A percentile compares a stretch with the other conserved stretches of the same genome.
Conservation (phyloP, 2,329 filamentous ascomycete genomes). For the Pseudocercospora vitis region DNA sequence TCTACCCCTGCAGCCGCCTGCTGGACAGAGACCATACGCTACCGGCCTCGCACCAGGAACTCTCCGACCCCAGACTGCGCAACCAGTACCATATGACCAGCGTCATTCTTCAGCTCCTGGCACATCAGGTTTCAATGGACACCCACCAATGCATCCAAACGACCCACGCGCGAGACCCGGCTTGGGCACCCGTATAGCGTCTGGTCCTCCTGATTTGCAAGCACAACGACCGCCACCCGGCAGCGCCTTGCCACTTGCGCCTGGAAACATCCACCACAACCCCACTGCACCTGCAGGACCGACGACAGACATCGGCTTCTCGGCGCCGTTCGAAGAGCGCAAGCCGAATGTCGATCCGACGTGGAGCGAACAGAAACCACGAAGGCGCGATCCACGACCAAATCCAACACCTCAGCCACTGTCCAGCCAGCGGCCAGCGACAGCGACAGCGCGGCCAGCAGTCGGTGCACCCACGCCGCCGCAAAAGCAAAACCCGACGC, state of each 20-base stretch:
- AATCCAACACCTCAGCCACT: conserved; percentile 19
- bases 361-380: conserved; percentile 15
- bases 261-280: conserved; percentile 24
- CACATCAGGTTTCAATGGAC: conserved; percentile 11
- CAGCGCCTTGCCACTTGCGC: conserved; percentile 14
- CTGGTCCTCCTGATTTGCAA: conserved; percentile 32
- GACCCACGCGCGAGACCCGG: conserved; percentile 27
- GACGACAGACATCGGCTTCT: conserved; percentile 38
- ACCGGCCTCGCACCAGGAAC: conserved; percentile 17
- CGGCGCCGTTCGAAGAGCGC: conserved; percentile 47
- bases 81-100: conserved; percentile 26
- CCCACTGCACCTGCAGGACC: conserved; percentile 23
- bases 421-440: conserved; percentile 14
- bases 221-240: conserved; percentile 12
- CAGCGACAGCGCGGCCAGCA: conserved; percentile 1
- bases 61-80: conserved; percentile 21
- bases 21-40: conserved; percentile 21
- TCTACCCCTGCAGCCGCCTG: conserved; percentile 4
- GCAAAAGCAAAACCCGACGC: conserved; percentile 15
- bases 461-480: conserved; percentile 23
- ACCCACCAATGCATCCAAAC: conserved; percentile 22
- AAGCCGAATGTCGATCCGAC: conserved; percentile 24
- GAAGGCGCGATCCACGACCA: conserved; percentile 15
- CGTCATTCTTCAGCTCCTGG: conserved; percentile 21
- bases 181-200: conserved; percentile 34